These are phyloP conservation scores for Mycena vitilis DNA, from an alignment of 768 basidiomycete species.

Conservation along the genomic window DNA sequence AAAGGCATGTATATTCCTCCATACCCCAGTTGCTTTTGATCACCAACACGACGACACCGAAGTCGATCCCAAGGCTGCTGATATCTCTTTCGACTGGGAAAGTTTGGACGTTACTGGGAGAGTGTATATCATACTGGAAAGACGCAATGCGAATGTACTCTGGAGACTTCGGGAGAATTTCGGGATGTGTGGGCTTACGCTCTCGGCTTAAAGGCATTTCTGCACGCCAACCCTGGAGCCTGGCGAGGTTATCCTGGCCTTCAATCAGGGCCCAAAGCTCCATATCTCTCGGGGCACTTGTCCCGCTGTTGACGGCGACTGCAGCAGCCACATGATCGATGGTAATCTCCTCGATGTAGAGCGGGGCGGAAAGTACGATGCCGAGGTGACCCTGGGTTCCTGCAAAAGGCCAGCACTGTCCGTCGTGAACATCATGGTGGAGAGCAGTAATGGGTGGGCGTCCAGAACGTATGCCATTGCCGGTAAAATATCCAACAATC, in stretches of 20 bases:
- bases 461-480: conserved; percentile 72
- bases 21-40: conserved; percentile 91
- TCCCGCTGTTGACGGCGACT: conserved; percentile 80
- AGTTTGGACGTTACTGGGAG: conserved; percentile 75
- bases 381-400: conserved; percentile 86
- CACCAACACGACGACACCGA: conserved; percentile 84
- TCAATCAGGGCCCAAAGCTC: conserved; percentile 93
- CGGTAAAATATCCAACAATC: conserved; percentile 67
- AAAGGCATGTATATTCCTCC: conserved; percentile 88
- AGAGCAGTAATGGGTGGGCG: conserved; percentile 87
- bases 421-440: conserved; percentile 83
- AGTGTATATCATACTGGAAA: conserved; percentile 73
- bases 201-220: conserved; percentile 54
- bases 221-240: conserved; percentile 65
- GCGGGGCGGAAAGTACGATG: conserved; percentile 79
- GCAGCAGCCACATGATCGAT: conserved; percentile 91
- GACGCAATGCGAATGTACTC: conserved; percentile 73
- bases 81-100: conserved; percentile 81
- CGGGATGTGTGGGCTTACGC: conserved; percentile 53
- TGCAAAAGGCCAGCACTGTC: conserved; percentile 93
- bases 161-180: conserved; percentile 56
- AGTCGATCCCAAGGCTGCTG: conserved; percentile 77
- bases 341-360: conserved; percentile 80
- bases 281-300: conserved; percentile 83
- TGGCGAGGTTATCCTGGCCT: conserved; percentile 74